Evolutionary conservation across 805 yeast genomes (phyloP), one percentile per base, ranked within the genome.

Genomic region (Monosporozyma yasuniensis): DNA sequence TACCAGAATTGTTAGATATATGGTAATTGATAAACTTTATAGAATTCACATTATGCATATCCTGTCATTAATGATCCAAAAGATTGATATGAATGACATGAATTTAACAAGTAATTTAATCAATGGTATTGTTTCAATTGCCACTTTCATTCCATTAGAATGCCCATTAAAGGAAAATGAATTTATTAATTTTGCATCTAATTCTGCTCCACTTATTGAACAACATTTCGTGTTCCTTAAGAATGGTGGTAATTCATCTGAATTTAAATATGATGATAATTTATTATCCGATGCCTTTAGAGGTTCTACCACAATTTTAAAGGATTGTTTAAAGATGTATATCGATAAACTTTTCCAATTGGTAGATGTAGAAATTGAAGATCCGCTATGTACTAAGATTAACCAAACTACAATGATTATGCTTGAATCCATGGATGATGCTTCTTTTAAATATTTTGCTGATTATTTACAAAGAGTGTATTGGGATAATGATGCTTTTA

Each of bases 51-150:
- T 88, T 9, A 79, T 93, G 0, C 78, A 95, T 49, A 70, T 93
- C 10, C 63, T 90, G 34, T 77, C 81, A 27, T 73, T 87, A 65
- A 70, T 83, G 2, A 65, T 89, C 9, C 85, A 88, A 0, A 96
- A 95, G 35, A 80, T 93, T 27, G 98, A 93, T 63, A 79, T 90
- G 1, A 93, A 90, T 63, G 99, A 93, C 65, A 74, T 88, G 46
- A 75, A 73, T n/a, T 80, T 90, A 61, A 82, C 96, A 0, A 72
- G 81, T n/a, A 75, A 80, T 49, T 76, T 95, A 0, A 68, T 90
- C 39, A 77, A 81, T 51, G 75, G 87, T 19, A 76, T 93, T 51
- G 83, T 87, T 9, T 73, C 87, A 0, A 77, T 83, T 23, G 82
- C 90, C 0, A 71, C 84, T 4, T 83, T 81, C 48, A 77, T 86